phyloP scores from a whole-genome alignment of 495 filamentous ascomycete species.

The Aspergillus olivimuriae region DNA sequence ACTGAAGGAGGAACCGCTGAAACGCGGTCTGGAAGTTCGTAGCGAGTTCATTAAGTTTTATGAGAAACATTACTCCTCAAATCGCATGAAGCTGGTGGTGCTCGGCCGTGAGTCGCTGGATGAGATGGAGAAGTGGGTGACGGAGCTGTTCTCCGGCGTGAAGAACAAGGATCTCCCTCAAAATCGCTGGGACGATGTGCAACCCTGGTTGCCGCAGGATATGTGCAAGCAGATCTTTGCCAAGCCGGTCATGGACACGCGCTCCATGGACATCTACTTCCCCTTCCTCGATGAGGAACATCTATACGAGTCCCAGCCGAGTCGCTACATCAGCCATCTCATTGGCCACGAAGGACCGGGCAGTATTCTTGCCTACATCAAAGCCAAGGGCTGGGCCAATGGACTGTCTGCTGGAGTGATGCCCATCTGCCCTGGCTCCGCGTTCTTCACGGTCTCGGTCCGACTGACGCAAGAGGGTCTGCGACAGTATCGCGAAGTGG shows the following conservation, averaged over 20 bases:
- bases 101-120: constrained; percentile 86
- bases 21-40: constrained; percentile 77
- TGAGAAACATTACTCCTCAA: constrained; percentile 86
- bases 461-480: constrained; percentile 81
- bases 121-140: constrained; percentile 80
- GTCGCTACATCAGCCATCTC: constrained; percentile 84
- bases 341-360: constrained; percentile 97
- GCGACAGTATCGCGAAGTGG: constrained; percentile 79
- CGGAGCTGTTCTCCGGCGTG: constrained; percentile 76
- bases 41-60: constrained; percentile 95
- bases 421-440: constrained; percentile 73
- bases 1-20: constrained; percentile 76
- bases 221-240: constrained; percentile 81
- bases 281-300: constrained; percentile 85
- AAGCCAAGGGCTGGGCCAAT: constrained; percentile 94
- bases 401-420: constrained; percentile 72
- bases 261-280: constrained; percentile 79
- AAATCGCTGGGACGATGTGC: constrained; percentile 73
- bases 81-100: constrained; percentile 91
- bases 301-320: constrained; percentile 76
- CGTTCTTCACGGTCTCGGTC: constrained; percentile 74
- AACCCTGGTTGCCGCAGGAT: constrained; percentile 60
- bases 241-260: constrained; percentile 92
- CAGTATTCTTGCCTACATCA: constrained; percentile 91
- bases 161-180: constrained; percentile 78